These are phyloP conservation scores for Taiwanofungus camphoratus DNA, from an alignment of 1,284 basidiomycete genomes.

Conservation along the genomic window DNA sequence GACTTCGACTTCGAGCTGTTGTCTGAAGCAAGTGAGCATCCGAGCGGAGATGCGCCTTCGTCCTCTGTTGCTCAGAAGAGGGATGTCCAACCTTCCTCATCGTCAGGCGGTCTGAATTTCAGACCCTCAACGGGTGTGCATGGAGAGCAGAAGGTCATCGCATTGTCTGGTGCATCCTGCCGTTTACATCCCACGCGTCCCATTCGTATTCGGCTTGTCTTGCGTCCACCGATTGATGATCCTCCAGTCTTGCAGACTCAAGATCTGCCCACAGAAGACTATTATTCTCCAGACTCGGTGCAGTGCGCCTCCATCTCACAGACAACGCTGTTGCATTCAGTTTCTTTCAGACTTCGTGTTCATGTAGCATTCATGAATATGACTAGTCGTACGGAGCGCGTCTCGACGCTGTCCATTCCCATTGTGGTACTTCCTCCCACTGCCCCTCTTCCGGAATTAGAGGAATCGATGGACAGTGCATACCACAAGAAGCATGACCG, in stretches of 20 bases:
- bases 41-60: conserved; percentile 29
- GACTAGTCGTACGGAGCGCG: conserved; percentile 55
- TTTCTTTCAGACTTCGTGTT: conserved; percentile 62
- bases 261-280: conserved; percentile 35
- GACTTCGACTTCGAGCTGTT: not conserved
- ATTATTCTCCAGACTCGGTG: conserved; percentile 41
- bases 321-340: conserved; percentile 62
- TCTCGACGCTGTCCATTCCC: conserved; percentile 58
- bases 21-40: conserved; percentile 4
- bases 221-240: conserved; percentile 57
- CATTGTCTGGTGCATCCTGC: conserved; percentile 74
- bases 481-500: conserved; percentile 82
- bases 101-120: conserved; percentile 19
- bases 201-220: conserved; percentile 63
- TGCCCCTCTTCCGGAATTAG: conserved; percentile 70
- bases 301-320: conserved; percentile 74
- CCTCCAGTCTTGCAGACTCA: conserved; percentile 41
- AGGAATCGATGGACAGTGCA: conserved; percentile 59
- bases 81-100: conserved; percentile 14
- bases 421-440: conserved; percentile 63
- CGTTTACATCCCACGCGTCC: conserved; percentile 67
- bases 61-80: conserved; percentile 29
- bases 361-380: conserved; percentile 69
- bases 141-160: conserved; percentile 43
- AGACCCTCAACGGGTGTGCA: conserved; percentile 16